These are phyloP conservation scores for Entonaema liquescens DNA, from an alignment of 495 filamentous ascomycete genomes.

Conservation along the genomic window DNA sequence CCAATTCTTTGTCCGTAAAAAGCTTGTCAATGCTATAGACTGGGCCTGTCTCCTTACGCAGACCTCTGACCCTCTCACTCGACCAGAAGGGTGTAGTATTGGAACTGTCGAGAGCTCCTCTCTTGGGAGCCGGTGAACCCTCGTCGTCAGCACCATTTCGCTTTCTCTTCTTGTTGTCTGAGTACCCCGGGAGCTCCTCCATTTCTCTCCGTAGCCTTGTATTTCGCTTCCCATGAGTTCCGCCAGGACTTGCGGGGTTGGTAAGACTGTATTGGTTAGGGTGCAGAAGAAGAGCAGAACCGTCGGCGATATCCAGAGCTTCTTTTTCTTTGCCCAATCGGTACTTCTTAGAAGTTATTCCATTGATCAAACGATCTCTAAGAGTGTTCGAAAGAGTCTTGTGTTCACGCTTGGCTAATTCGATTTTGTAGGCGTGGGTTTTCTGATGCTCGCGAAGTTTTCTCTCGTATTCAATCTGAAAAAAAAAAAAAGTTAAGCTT, in stretches of 20 bases:
- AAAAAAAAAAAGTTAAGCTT: slow-evolving; percentile 45
- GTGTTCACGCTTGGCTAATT: slow-evolving; percentile 85
- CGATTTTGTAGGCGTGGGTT: slow-evolving; percentile 67
- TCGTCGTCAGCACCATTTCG: slow-evolving; percentile 73
- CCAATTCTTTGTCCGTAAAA: slow-evolving; percentile 93
- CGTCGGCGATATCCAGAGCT: slow-evolving; percentile 83
- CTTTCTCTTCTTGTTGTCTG: slow-evolving; percentile 80
- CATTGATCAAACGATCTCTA: slow-evolving; percentile 83
- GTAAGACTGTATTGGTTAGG: slow-evolving; percentile 91
- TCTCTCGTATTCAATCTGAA: slow-evolving; percentile 63
- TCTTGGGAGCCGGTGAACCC: slow-evolving; percentile 71
- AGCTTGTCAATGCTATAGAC: slow-evolving; percentile 85
- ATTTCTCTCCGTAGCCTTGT: slow-evolving; percentile 82
- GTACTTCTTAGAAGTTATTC: slow-evolving; percentile 75
- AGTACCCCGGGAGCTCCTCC: slow-evolving; percentile 74
- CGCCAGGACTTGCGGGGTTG: slow-evolving; percentile 81
- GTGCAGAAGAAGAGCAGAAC: slow-evolving; percentile 86
- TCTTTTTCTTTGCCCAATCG: slow-evolving; percentile 89
- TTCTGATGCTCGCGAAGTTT: slow-evolving; percentile 61
- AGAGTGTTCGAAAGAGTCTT: slow-evolving; percentile 77
- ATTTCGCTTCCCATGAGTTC: slow-evolving; percentile 79
- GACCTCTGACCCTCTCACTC: slow-evolving; percentile 53
- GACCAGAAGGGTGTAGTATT: slow-evolving; percentile 67
- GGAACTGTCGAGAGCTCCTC: slow-evolving; percentile 53
- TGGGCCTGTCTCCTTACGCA: slow-evolving; percentile 58